These are phyloP conservation scores for Geotrichum histeridarum DNA, from an alignment of 1,139 yeast species.

Conservation along the genomic window DNA sequence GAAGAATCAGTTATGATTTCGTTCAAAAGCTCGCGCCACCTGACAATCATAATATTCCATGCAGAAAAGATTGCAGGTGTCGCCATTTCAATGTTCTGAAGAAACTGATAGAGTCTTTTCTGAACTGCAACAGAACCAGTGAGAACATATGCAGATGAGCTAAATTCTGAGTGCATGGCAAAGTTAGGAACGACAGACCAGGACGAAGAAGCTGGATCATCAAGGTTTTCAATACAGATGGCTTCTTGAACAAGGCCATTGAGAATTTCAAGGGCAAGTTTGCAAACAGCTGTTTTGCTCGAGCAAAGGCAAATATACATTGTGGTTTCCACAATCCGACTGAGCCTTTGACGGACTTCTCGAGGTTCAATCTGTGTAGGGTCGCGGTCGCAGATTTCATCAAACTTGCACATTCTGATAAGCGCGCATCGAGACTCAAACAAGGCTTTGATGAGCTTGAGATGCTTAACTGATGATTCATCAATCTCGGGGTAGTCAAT, in stretches of 20 bases:
- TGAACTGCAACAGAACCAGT: constrained; percentile 77
- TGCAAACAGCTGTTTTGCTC: constrained; percentile 54
- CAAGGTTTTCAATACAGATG: constrained; percentile 27
- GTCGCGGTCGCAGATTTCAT: constrained; percentile 28
- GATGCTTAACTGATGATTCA: constrained; percentile 26
- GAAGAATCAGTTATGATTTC: constrained; percentile 6
- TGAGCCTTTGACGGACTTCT: constrained; percentile 32
- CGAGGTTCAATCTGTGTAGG: constrained; percentile 25
- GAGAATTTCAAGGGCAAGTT: constrained; percentile 48
- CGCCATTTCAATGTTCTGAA: constrained; percentile 51
- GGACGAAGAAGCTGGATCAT: constrained; percentile 23
- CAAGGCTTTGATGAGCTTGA: constrained; percentile 29
- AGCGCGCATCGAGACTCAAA: constrained; percentile 21
- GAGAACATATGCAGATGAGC: constrained; percentile 55
- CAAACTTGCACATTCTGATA: constrained; percentile 33
- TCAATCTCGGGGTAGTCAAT: constrained; percentile 6
- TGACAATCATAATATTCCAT: constrained; percentile 51
- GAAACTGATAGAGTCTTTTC: constrained; percentile 55
- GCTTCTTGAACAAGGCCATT: constrained; percentile 45
- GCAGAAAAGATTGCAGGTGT: constrained; percentile 56
- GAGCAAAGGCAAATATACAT: constrained; percentile 50
- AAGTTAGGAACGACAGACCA: constrained; percentile 36
- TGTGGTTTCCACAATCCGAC: constrained; percentile 44
- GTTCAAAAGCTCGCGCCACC: constrained; percentile 45
- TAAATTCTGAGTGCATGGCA: constrained; percentile 44